These are phyloP conservation scores for Cutaneotrichosporon sp. DNA, from an alignment of 1,284 basidiomycete genomes.

Conservation along the genomic window DNA sequence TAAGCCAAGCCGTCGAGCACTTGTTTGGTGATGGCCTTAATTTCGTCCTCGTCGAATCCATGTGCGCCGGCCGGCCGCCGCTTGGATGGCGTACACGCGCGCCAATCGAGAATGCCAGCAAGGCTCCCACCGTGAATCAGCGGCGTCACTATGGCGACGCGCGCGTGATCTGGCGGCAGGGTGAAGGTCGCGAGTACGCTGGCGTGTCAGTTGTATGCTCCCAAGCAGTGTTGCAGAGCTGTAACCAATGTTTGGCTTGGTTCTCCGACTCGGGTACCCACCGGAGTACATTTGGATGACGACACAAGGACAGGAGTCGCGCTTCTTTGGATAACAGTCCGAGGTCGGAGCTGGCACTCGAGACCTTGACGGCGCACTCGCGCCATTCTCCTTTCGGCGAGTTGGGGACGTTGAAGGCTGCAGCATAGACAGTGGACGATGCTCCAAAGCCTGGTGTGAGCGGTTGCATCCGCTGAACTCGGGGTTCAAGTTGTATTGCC, in stretches of 20 bases:
- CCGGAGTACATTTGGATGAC: conserved; percentile 48
- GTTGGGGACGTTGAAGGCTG: conserved; percentile 29
- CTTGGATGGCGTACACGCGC: conserved; percentile 17
- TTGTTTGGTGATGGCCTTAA: conserved; percentile 64
- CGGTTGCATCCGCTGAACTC: background rate
- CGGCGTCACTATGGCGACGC: conserved; percentile 48
- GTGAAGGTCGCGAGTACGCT: conserved; percentile 47
- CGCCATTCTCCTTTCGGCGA: conserved; percentile 17
- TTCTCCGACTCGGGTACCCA: conserved; percentile 19
- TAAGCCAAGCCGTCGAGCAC: conserved; percentile 80
- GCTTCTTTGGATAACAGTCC: conserved; percentile 40
- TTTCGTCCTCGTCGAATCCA: conserved; percentile 44
- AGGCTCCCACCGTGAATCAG: conserved; percentile 44
- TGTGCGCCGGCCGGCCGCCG: background rate
- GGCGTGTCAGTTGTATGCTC: conserved; percentile 1
- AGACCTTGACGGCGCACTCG: conserved; percentile 47
- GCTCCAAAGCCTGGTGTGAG: conserved; percentile 44
- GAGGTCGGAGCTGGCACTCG: conserved; percentile 37
- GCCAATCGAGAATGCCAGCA: conserved; percentile 43
- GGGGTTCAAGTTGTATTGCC: background rate
- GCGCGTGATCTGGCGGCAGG: conserved; percentile 41
- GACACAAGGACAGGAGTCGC: conserved; percentile 37
- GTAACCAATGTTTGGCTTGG: background rate
- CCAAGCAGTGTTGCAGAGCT: background rate
- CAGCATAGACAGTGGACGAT: conserved; percentile 44